These are phyloP conservation scores for Camillea tinctor DNA, from an alignment of 2,329 filamentous ascomycete species.

Conservation along the genomic window DNA sequence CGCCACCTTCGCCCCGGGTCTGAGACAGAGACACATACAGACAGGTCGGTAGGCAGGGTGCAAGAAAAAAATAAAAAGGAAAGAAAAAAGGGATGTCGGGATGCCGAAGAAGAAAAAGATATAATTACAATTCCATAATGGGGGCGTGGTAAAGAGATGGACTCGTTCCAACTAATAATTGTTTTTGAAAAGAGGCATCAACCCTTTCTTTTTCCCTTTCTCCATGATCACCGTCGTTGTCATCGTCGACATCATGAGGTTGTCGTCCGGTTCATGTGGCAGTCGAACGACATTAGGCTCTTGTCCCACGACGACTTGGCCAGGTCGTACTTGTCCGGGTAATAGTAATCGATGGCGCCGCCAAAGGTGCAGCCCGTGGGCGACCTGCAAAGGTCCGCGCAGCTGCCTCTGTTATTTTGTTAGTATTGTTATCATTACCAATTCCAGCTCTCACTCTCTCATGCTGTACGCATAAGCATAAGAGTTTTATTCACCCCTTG, in stretches of 20 bases:
- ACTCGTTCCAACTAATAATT: not conserved
- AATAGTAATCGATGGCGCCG: slow-evolving; percentile 45
- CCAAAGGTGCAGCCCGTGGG: slow-evolving; percentile 54
- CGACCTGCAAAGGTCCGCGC: slow-evolving; percentile 46
- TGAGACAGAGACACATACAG: too few relatives aligned
- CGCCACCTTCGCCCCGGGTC: not conserved
- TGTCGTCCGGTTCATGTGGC: slow-evolving; percentile 30
- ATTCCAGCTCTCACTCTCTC: too few relatives aligned
- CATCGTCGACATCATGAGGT: slow-evolving; percentile 4
- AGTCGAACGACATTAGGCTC: slow-evolving; percentile 38
- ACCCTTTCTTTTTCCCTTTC: not conserved
- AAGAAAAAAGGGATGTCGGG: too few relatives aligned
- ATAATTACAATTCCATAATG: too few relatives aligned
- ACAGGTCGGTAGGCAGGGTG: too few relatives aligned
- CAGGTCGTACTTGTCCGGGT: slow-evolving; percentile 48
- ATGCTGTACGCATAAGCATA: not conserved
- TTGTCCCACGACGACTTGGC: slow-evolving; percentile 44
- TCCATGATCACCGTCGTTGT: not conserved
- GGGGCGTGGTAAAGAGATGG: too few relatives aligned
- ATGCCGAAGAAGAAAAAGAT: too few relatives aligned
- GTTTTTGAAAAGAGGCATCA: too few relatives aligned
- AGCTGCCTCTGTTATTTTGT: slow-evolving; percentile 32
- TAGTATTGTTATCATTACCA: slow-evolving; percentile 3
- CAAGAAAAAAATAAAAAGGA: too few relatives aligned
- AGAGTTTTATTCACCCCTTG: too few relatives aligned